Percentiles rank a stretch among this genome's conserved stretches.
phyloP scores from a whole-genome alignment of 2,329 filamentous ascomycete genomes.

The Colletotrichum tabaci region DNA sequence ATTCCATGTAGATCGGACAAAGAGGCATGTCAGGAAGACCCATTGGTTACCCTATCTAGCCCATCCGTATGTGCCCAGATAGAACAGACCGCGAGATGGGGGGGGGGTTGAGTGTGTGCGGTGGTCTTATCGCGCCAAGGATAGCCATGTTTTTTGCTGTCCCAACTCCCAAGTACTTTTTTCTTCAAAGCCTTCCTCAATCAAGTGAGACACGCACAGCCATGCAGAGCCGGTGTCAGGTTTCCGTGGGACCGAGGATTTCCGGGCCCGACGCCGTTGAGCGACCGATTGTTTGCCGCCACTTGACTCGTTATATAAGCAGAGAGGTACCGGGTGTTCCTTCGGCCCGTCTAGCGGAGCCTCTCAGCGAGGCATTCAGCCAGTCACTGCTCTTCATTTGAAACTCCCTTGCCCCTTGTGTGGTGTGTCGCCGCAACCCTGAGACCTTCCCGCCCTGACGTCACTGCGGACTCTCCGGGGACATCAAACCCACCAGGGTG shows the following conservation, averaged over 20 bases:
- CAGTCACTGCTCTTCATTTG: background rate
- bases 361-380: background rate
- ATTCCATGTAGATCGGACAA: conserved; percentile 18
- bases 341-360: conserved; percentile 36
- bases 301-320: conserved; percentile 11
- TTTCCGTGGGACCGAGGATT: conserved; percentile 25
- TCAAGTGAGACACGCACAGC: conserved; percentile 27
- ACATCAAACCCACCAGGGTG: background rate
- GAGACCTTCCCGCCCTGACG: conserved; percentile 4
- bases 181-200: conserved; percentile 5
- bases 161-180: background rate
- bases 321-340: background rate
- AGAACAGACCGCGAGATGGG: background rate
- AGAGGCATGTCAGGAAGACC: conserved; percentile 21
- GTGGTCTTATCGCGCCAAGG: background rate
- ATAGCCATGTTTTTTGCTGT: background rate
- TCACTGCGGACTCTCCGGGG: conserved; percentile 32
- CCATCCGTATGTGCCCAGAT: background rate
- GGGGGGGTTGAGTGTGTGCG: background rate
- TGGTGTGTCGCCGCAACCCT: background rate
- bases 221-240: conserved; percentile 21
- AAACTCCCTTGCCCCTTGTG: no score
- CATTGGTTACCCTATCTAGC: background rate
- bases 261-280: conserved; percentile 27
- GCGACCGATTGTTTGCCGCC: conserved; percentile 18